Conservation (phyloP, 805 yeast genomes). For the Starmerella roubikii region DNA sequence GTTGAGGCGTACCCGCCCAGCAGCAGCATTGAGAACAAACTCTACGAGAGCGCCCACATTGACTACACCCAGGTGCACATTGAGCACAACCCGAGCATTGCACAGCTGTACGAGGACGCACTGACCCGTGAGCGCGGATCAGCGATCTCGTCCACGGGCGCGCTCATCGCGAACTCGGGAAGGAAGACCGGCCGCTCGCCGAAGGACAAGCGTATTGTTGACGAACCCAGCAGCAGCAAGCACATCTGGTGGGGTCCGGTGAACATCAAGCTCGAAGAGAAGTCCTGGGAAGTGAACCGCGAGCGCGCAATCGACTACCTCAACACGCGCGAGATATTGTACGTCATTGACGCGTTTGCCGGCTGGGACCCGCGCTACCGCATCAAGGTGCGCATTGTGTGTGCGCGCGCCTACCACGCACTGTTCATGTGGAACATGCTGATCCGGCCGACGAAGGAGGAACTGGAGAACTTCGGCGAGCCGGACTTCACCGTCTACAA, state of each 20-base stretch:
- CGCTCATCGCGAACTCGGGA: constrained; percentile 91
- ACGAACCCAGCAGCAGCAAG: constrained; percentile 71
- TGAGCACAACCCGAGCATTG: constrained; percentile 80
- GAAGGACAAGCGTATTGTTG: constrained; percentile 94
- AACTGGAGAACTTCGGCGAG: constrained; percentile 78
- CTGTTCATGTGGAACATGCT: constrained; percentile 96
- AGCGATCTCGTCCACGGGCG: constrained; percentile 84
- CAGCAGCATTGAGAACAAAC: constrained; percentile 31
- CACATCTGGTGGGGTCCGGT: constrained; percentile 99
- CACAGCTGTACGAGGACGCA: constrained; percentile 90
- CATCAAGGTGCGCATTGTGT: constrained; percentile 85
- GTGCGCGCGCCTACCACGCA: constrained; percentile 98
- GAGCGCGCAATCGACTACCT: constrained; percentile 94
- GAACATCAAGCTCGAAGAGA: constrained; percentile 83
- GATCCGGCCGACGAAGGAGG: constrained; percentile 87
- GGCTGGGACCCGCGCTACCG: constrained; percentile 99
- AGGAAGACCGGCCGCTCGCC: constrained; percentile 96
- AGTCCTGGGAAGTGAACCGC: constrained; percentile 89
- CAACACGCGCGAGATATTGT: constrained; percentile 87
- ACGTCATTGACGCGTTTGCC: constrained; percentile 91
- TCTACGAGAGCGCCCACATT: constrained; percentile 30
- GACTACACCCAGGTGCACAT: constrained; percentile 31
- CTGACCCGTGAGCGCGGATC: constrained; percentile 72
- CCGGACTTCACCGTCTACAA: constrained; percentile 98
- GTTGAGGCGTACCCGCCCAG: constrained; percentile 30